Base-by-base conservation (phyloP, 176 grass and related monocot species). In the Thalia dealbata region DNA sequence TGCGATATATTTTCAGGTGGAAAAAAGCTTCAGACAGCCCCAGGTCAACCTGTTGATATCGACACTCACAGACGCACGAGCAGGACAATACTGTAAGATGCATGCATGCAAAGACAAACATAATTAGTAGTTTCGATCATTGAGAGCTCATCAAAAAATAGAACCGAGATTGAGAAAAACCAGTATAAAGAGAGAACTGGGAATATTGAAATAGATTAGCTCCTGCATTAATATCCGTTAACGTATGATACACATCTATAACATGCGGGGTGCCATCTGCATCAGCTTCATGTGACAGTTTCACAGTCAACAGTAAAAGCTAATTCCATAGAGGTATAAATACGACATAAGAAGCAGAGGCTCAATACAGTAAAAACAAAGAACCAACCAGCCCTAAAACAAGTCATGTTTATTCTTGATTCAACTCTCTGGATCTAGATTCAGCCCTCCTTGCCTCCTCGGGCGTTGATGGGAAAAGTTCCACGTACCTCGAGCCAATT, bases 401-500 rank as follows among this genome's bases (percentile, higher is more conserved):
- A 27, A 18, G 14, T 28, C 14, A 71, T 71, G 23, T 7, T 52
- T 29, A 72, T 52, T n/a, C n/a, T n/a, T 29, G 70, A 72, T 72
- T 52, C 70, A 72, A 72, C 24, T 72, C 70, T 72, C 50, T 52
- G 16, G 70, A 52, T 48, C 70, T 72, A 72, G 48, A 50, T 21
- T 72, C 50, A 30, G 50, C 70, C 50, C 13, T 72, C 45, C 46
- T 52, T 27, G 70, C 50, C 58, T 81, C 78, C 7, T 85, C 75
- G 18, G 54, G 54, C 42, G 61, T 67, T 0, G 70, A 67, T 25
- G 76, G 74, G 46, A 86, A 81, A 19, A 86, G 71, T 32, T 86
- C 84, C 15, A 86, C 76, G 16, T 86, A 86, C 27, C 74, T 80
- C 10, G 60, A 82, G 18, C 84, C 84, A 0, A 86, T 76, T 63